Percentiles rank a stretch among this genome's conserved stretches.
Conservation (phyloP, 805 yeast genomes). For the Komagataella mondaviorum region DNA sequence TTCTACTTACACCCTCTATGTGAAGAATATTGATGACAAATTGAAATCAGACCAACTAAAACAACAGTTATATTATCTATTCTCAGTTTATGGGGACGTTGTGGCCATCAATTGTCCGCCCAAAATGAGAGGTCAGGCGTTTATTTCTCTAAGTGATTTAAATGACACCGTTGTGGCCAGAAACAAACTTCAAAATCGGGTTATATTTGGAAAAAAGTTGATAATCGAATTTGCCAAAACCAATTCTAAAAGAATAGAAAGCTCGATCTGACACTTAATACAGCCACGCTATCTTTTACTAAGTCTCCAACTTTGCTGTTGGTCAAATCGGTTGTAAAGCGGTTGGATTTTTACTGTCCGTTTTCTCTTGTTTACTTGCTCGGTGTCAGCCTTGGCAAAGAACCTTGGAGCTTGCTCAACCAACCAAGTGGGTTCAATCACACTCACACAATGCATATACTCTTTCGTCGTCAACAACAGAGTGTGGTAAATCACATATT, state of each 20-base stretch:
- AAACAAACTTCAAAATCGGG: constrained; percentile 28
- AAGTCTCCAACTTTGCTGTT: constrained; percentile 66
- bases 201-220: constrained; percentile 40
- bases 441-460: constrained; percentile 81
- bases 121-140: constrained; percentile 54
- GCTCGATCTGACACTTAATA: neutral
- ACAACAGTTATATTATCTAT: constrained; percentile 42
- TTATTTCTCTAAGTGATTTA: constrained; percentile 34
- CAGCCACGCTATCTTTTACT: constrained; percentile 24
- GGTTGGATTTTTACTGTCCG: constrained; percentile 62
- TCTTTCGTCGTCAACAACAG: constrained; percentile 74
- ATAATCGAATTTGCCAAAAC: constrained; percentile 27
- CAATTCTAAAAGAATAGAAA: constrained; percentile 14
- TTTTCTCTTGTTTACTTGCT: constrained; percentile 33
- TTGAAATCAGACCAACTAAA: constrained; percentile 29
- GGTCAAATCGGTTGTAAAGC: constrained; percentile 44
- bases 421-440: constrained; percentile 76
- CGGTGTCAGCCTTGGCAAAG: constrained; percentile 48
- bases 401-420: constrained; percentile 58
- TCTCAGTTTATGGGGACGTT: constrained; percentile 55
- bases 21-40: constrained; percentile 47
- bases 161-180: constrained; percentile 40
- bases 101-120: constrained; percentile 27
- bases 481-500: constrained; percentile 73
- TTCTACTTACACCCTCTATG: constrained; percentile 32